These are phyloP conservation scores for Thraustochytrium aureum DNA, from an alignment of 352 stramenopile genomes.

Conservation along the genomic window DNA sequence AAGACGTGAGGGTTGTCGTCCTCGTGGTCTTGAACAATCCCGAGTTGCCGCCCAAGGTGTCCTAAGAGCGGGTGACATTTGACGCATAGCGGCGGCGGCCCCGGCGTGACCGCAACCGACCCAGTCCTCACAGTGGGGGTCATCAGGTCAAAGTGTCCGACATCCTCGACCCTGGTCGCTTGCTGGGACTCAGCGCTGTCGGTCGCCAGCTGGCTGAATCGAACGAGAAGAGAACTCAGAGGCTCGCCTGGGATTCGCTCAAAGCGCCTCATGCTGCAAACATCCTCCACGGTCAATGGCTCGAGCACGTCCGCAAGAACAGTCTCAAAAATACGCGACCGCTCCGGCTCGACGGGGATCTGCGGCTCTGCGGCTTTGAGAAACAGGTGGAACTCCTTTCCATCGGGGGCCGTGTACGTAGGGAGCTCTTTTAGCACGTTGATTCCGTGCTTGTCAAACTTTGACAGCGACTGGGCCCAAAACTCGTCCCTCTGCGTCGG, in stretches of 20 bases:
- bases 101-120: background rate
- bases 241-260: background rate
- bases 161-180: background rate
- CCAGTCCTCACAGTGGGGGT: background rate
- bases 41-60: background rate
- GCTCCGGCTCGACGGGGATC: background rate
- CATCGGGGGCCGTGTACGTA: background rate
- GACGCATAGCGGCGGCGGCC: background rate
- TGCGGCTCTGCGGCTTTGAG: background rate
- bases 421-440: background rate
- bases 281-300: background rate
- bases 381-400: conserved; percentile 2
- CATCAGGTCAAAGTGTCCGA: background rate
- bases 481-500: conserved; percentile 9
- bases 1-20: background rate
- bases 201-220: background rate
- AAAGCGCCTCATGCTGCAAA: background rate
- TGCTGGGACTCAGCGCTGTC: background rate
- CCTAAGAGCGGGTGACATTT: conserved; percentile 6
- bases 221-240: background rate
- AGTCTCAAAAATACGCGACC: background rate
- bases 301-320: background rate
- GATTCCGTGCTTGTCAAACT: background rate
- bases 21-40: background rate
- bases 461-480: background rate